Percentiles rank a stretch among this genome's conserved stretches.
Evolutionary conservation across 805 yeast genomes (phyloP).

Genomic region (Ogataea populi-albae): DNA sequence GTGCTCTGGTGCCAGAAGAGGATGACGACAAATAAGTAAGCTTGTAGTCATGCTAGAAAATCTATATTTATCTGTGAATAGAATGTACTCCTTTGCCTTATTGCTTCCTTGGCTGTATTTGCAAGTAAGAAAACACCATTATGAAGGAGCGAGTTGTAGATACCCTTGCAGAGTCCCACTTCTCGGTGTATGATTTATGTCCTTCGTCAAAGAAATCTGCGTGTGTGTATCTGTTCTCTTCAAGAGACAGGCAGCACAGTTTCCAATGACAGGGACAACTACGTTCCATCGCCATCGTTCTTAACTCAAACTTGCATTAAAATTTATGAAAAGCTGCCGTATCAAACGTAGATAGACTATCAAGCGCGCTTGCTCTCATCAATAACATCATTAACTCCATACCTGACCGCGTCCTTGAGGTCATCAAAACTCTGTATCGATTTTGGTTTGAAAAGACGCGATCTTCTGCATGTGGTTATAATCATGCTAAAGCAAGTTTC

Average conservation of each 20-base stretch:
- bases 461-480: conserved; percentile 42
- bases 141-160: conserved; percentile 9
- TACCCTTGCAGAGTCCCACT: not conserved
- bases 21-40: conserved; percentile 34
- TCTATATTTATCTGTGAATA: conserved; percentile 9
- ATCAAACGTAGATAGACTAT: not conserved
- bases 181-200: not conserved
- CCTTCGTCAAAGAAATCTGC: too few species aligned
- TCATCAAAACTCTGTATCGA: conserved; percentile 31
- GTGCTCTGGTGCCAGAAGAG: conserved; percentile 79
- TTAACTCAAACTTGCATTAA: too few species aligned
- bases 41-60: too few species aligned
- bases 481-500: conserved; percentile 54
- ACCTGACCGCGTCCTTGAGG: conserved; percentile 27
- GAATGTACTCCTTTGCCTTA: conserved; percentile 26
- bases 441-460: conserved; percentile 48
- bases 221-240: too few species aligned
- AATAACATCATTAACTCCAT: conserved; percentile 29
- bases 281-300: too few species aligned
- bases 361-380: conserved; percentile 12
- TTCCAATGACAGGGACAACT: too few species aligned
- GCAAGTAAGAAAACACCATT: conserved; percentile 19
- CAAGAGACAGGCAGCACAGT: too few species aligned
- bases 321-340: too few species aligned
- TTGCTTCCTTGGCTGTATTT: conserved; percentile 10